phyloP scores from a whole-genome alignment of 1,139 yeast species.

The Saccharomyces hybrid region DNA sequence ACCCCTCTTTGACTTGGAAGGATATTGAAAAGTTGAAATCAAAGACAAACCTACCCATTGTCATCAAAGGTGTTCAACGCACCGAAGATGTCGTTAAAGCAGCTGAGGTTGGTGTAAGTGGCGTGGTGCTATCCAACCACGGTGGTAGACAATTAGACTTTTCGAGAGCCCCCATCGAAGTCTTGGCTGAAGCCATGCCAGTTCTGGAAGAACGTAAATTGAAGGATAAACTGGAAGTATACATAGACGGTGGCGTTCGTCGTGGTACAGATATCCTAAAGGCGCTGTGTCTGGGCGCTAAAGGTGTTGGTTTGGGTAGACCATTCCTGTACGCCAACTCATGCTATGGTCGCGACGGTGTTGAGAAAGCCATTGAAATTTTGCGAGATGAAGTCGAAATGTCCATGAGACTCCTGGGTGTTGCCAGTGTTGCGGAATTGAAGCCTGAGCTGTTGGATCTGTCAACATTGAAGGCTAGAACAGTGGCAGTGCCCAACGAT shows the following conservation, averaged over 20 bases:
- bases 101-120: constrained; percentile 60
- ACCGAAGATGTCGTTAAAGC: constrained; percentile 64
- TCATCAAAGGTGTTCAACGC: constrained; percentile 62
- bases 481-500: constrained; percentile 42
- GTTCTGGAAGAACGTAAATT: constrained; percentile 42
- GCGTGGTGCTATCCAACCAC: constrained; percentile 67
- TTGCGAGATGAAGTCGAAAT: constrained; percentile 75
- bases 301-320: constrained; percentile 69
- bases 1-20: constrained; percentile 56
- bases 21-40: constrained; percentile 39
- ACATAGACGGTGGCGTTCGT: constrained; percentile 52
- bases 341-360: constrained; percentile 73
- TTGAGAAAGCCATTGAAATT: constrained; percentile 65
- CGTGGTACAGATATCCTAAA: constrained; percentile 62
- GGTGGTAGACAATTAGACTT: constrained; percentile 72
- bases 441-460: constrained; percentile 49
- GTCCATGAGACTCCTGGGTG: constrained; percentile 88
- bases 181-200: constrained; percentile 58
- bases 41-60: constrained; percentile 43
- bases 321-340: constrained; percentile 68
- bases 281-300: constrained; percentile 67
- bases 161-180: constrained; percentile 60
- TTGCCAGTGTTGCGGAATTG: constrained; percentile 54
- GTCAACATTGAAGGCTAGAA: constrained; percentile 35
- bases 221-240: constrained; percentile 41